Conservation (phyloP, 805 yeast genomes). For the Yarrowia bubula region DNA sequence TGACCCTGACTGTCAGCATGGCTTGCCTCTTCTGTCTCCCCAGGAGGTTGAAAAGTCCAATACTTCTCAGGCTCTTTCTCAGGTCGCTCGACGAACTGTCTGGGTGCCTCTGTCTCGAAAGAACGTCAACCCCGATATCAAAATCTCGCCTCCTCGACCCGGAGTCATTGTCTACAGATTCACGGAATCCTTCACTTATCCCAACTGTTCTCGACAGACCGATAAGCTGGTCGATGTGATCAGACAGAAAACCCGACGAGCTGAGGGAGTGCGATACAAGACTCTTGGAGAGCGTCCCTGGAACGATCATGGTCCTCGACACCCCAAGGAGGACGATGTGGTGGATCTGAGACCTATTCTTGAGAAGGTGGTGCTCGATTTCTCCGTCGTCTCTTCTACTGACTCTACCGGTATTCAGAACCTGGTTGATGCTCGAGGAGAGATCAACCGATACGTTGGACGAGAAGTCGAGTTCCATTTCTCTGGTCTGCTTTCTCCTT, state of each 20-base stretch:
- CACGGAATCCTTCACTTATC: conserved; percentile 74
- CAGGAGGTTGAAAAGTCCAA: conserved; percentile 5
- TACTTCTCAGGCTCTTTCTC: neutral
- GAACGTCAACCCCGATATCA: conserved; percentile 54
- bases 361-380: conserved; percentile 74
- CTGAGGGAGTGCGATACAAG: conserved; percentile 43
- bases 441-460: conserved; percentile 71
- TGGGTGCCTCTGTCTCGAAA: conserved; percentile 45
- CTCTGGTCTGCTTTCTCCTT: conserved; percentile 77
- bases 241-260: conserved; percentile 58
- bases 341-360: conserved; percentile 62
- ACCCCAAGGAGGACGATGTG: conserved; percentile 34
- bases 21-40: conserved; percentile 1
- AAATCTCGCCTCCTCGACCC: conserved; percentile 77
- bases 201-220: conserved; percentile 72
- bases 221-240: conserved; percentile 70
- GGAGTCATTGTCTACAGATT: conserved; percentile 87
- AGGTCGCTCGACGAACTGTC: neutral
- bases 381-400: conserved; percentile 68
- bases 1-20: neutral
- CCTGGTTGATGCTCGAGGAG: conserved; percentile 70
- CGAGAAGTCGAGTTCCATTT: conserved; percentile 87
- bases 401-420: conserved; percentile 82
- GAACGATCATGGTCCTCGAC: conserved; percentile 78
- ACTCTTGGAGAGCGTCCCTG: conserved; percentile 70